Percentiles rank a stretch among this genome's conserved stretches.
These are phyloP conservation scores for Globisporangium orthogonon DNA, from an alignment of 352 stramenopile species.

Conservation along the genomic window DNA sequence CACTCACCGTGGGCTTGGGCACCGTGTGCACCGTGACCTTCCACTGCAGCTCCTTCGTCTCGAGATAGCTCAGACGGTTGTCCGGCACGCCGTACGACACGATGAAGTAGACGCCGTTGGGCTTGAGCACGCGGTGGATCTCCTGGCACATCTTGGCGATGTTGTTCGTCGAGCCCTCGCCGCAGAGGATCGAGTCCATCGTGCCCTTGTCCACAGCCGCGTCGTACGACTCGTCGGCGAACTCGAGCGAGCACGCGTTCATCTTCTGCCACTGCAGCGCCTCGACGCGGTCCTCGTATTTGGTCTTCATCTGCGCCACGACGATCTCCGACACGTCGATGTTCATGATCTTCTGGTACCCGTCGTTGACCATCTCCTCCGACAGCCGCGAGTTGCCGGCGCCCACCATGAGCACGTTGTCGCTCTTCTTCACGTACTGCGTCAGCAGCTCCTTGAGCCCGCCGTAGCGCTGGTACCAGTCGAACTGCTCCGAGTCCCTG, in stretches of 20 bases:
- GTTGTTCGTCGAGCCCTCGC: constrained; percentile 93
- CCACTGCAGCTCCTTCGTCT: constrained; percentile 95
- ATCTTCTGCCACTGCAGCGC: constrained; percentile 93
- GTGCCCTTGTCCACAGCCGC: constrained; percentile 94
- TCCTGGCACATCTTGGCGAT: constrained; percentile 95
- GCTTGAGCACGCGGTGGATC: constrained; percentile 92
- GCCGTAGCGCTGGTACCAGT: constrained; percentile 93
- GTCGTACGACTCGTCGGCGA: constrained; percentile 93
- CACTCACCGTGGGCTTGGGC: constrained; percentile 93
- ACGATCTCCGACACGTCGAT: constrained; percentile 94
- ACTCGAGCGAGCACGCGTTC: constrained; percentile 93
- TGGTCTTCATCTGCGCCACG: constrained; percentile 92
- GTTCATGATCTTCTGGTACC: constrained; percentile 93
- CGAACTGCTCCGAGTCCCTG: constrained; percentile 91
- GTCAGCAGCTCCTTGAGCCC: constrained; percentile 86
- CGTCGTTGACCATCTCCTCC: constrained; percentile 95
- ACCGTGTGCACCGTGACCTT: constrained; percentile 94
- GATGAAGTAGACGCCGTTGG: constrained; percentile 92
- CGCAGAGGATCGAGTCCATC: constrained; percentile 94
- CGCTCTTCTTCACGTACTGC: constrained; percentile 93
- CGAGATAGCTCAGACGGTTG: constrained; percentile 94
- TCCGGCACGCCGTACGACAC: constrained; percentile 94
- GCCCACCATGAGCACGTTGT: constrained; percentile 90
- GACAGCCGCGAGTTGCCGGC: constrained; percentile 92
- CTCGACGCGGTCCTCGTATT: constrained; percentile 89